These are phyloP conservation scores for Penicillium sumatraense DNA, from an alignment of 2,329 filamentous ascomycete species.

Conservation along the genomic window DNA sequence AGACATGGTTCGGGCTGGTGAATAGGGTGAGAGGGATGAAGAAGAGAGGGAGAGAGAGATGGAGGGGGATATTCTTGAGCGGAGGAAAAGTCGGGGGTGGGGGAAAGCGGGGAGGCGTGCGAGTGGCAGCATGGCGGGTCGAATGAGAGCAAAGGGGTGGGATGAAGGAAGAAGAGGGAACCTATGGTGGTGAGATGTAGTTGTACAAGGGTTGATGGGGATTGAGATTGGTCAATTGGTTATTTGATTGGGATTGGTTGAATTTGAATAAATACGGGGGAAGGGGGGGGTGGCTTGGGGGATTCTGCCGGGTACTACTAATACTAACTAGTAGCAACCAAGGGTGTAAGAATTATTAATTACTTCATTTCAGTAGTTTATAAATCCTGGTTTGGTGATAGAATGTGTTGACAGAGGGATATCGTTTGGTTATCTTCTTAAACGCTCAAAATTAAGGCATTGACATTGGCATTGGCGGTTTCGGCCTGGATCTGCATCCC, in stretches of 20 bases:
- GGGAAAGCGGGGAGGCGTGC: slow-evolving; percentile 24
- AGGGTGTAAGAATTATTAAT: no score
- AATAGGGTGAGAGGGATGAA: slow-evolving; percentile 3
- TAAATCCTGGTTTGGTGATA: no score
- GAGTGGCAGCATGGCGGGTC: not conserved
- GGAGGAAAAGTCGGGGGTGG: slow-evolving; percentile 24
- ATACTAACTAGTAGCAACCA: no score
- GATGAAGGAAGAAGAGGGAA: no score
- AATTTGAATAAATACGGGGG: not conserved
- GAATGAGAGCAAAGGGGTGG: not conserved
- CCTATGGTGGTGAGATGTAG: no score
- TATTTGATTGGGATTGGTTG: not conserved
- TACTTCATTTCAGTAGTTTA: no score
- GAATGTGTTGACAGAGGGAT: no score
- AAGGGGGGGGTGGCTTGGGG: not conserved
- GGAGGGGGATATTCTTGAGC: slow-evolving; percentile 9
- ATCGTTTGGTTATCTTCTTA: no score
- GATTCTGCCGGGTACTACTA: no score
- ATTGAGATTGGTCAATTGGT: not conserved
- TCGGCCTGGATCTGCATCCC: no score
- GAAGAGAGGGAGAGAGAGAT: slow-evolving; percentile 1
- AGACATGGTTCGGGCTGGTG: slow-evolving; percentile 25
- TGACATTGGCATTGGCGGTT: no score
- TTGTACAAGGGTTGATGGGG: not conserved
- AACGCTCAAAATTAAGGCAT: no score